phyloP scores from a whole-genome alignment of 371 early-diverging fungal genomes.

The Actinomucor elegans region DNA sequence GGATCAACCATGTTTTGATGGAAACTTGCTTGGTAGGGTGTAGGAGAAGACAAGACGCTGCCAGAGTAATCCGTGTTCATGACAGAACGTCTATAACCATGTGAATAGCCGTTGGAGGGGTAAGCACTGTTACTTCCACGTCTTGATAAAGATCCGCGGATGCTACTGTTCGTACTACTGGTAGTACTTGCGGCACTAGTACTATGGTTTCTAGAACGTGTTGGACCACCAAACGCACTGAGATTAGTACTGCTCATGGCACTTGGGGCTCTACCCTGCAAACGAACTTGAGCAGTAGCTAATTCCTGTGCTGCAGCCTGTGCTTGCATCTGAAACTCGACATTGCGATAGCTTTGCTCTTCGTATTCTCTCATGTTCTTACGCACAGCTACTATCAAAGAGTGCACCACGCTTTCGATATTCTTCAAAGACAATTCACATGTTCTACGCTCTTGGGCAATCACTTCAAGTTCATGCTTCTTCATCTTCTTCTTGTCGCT shows the following conservation, averaged over 20 bases:
- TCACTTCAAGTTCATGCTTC: slow-evolving; percentile 29
- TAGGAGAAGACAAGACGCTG: not conserved
- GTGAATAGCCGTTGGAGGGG: not conserved
- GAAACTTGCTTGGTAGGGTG: not conserved
- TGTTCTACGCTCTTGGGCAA: slow-evolving; percentile 29
- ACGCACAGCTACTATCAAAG: slow-evolving; percentile 20
- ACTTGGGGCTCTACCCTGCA: slow-evolving; percentile 12
- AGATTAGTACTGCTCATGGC: not conserved
- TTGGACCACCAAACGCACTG: slow-evolving; percentile 7
- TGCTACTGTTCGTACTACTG: slow-evolving; percentile 16
- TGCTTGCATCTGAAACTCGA: slow-evolving; percentile 24
- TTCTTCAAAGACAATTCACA: slow-evolving; percentile 25
- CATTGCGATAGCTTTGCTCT: slow-evolving; percentile 17
- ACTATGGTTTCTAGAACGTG: not conserved
- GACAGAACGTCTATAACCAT: not conserved
- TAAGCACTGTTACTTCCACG: not conserved
- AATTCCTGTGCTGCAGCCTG: slow-evolving; percentile 30
- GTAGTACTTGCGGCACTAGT: slow-evolving; percentile 18
- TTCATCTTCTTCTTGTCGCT: slow-evolving; percentile 24
- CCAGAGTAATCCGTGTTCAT: not conserved
- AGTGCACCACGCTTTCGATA: slow-evolving; percentile 27
- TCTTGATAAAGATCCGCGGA: not conserved
- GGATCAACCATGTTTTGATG: not conserved
- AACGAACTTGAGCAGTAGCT: slow-evolving; percentile 28
- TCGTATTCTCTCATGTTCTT: slow-evolving; percentile 24